Base-by-base conservation (phyloP, 2,329 filamentous ascomycete genomes). In the Pezicula radicicola region DNA sequence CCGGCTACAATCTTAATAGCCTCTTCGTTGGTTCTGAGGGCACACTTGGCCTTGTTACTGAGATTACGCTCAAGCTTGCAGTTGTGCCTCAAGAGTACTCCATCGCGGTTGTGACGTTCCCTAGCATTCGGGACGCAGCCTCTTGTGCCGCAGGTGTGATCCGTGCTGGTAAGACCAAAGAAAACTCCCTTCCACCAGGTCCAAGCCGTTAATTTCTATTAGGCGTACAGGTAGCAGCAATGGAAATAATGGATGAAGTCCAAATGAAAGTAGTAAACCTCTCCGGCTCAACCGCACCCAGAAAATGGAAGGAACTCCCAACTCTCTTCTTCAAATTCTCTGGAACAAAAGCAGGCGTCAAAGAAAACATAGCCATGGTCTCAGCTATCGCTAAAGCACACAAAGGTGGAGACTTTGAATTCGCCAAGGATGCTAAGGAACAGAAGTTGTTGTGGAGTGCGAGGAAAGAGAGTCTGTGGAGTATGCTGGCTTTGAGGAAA, bases 241-340 rank as follows among this genome's bases (percentile, higher is more conserved):
- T 67, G 81, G 89, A 94, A 70, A 84, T 94, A 60, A 91, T 94
- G 87, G 89, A 94, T 64, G 89, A 94, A 52, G 87, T 93, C 3
- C 88, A 92, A 69, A 94, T 94, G 89, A 80, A 76, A 57, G 87
- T 93, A 0, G 85, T 94, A 64, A 94, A 94, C 70, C 75, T 84
- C 49, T 81, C 86, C 10, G 86, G 87, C 1, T 82, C 83, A 4
- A 91, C 87, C 0, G 79, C 81, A 7, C 85, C 84, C 15, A 73
- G 80, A 6, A 80, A 81, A 41, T 93, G 89, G 89, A 80, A 86
- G 60, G 89, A 92, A 68, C 70, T 79, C 50, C 88, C 89, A 0
- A 92, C 89, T 1, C 76, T 93, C 12, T 92, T 93, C 68, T 91
- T 93, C 79, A 92, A 91, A 70, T 90, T 96, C 66, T 85, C 88